These are phyloP conservation scores for Zygoascus flipseniorum DNA, from an alignment of 805 yeast genomes.

Conservation along the genomic window DNA sequence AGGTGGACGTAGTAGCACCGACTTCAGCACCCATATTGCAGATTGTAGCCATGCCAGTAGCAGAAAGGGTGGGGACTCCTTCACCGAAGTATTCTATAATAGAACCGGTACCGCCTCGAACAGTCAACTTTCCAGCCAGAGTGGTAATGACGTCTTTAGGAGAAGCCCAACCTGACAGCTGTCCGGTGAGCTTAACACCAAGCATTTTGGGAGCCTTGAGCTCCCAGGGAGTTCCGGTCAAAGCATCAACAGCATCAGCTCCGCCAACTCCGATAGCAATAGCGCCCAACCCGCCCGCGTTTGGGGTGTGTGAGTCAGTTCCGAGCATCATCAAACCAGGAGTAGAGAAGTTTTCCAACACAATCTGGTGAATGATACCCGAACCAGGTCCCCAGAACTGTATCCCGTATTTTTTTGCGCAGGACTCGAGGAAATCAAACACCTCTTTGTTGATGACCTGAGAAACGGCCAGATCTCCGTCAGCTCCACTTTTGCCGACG, in stretches of 20 bases:
- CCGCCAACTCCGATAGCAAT: constrained; percentile 99
- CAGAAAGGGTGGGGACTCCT: constrained; percentile 79
- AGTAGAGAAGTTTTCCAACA: constrained; percentile 89
- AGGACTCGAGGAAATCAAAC: constrained; percentile 84
- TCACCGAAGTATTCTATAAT: constrained; percentile 96
- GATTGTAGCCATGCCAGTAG: constrained; percentile 99
- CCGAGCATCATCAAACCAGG: constrained; percentile 98
- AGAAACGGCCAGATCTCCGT: constrained; percentile 70
- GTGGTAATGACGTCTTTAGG: constrained; percentile 95
- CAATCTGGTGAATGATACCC: constrained; percentile 97
- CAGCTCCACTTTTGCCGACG: constrained; percentile 93
- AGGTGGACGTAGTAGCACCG: constrained; percentile 96
- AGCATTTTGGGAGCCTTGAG: constrained; percentile 91
- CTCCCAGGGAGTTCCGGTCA: constrained; percentile 98
- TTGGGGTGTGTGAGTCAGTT: constrained; percentile 98
- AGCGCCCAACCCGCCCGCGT: constrained; percentile 98
- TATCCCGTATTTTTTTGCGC: constrained; percentile 91
- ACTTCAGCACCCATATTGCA: constrained; percentile 99
- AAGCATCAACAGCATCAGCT: constrained; percentile 98
- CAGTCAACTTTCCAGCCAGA: constrained; percentile 87
- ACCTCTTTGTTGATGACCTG: constrained; percentile 87
- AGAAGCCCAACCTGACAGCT: constrained; percentile 86
- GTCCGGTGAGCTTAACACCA: constrained; percentile 90
- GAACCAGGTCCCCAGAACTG: constrained; percentile 99
- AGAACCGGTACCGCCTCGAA: constrained; percentile 96